Percentiles rank a stretch among this genome's conserved stretches.
These are phyloP conservation scores for Letharia lupina DNA, from an alignment of 495 filamentous ascomycete species.

Conservation along the genomic window DNA sequence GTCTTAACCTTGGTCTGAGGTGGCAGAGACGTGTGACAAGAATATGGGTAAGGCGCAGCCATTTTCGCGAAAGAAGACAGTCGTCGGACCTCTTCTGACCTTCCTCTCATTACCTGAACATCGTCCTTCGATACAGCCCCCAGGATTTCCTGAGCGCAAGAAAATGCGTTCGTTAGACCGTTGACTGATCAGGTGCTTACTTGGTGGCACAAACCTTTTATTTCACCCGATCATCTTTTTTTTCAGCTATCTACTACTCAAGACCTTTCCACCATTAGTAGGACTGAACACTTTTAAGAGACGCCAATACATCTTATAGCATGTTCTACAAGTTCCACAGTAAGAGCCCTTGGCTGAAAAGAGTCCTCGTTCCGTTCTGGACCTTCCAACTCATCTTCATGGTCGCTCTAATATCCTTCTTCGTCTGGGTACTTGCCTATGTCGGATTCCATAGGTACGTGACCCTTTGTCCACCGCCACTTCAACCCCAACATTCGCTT, in stretches of 20 bases:
- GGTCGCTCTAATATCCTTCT: background rate
- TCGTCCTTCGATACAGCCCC: background rate
- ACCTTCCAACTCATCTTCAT: constrained; percentile 8
- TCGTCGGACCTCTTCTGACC: background rate
- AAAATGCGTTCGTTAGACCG: background rate
- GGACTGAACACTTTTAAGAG: background rate
- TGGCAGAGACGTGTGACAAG: background rate
- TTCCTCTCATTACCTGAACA: background rate
- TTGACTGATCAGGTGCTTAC: background rate
- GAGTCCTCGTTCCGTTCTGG: constrained; percentile 16
- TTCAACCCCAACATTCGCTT: background rate
- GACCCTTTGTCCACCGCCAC: background rate
- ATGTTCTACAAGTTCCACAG: constrained; percentile 1
- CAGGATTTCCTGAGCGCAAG: background rate
- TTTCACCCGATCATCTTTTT: background rate
- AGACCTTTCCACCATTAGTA: background rate
- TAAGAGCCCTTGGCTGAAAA: constrained; percentile 14
- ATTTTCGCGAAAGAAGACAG: background rate
- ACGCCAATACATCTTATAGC: background rate
- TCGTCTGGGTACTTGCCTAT: background rate
- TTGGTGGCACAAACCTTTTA: background rate
- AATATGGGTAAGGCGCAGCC: background rate
- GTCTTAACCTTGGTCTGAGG: background rate
- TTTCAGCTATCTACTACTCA: background rate
- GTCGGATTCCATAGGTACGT: background rate